Evolutionary conservation across 2,329 filamentous ascomycete genomes (phyloP), one percentile per base, ranked within the genome.

Genomic region (Colletotrichum cordylinicola): DNA sequence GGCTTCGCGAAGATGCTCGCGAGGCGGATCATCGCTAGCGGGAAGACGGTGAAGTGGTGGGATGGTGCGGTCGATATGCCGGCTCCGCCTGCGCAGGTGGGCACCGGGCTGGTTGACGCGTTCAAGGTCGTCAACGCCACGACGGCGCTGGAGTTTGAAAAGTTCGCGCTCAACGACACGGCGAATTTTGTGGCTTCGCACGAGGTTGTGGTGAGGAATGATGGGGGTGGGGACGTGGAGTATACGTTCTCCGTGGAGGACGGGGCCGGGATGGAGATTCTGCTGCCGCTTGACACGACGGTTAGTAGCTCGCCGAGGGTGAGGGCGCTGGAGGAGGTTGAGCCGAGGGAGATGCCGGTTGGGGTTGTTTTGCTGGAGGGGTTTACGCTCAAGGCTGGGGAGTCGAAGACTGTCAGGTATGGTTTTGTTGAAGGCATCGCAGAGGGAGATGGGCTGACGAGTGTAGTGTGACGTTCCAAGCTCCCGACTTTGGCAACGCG

Each of bases 121-220:
- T 85, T 82, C 72, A 84, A 86, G 72, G 82, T 86, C 6, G 80
- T 87, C 15, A 82, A 84, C 43, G 83, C 86, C 33, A 83, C 76
- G 2, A 86, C 84, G 4, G 74, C 79, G 16, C 78, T 88, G 29
- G 81, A 82, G 15, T 84, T 83, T 6, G 82, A 83, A 24, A 85
- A 84, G 75, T 82, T 88, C 33, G 81, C 82, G 8, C 84, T 88
- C 72, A 88, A 88, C 72, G 87, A 88, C 74, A 88, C 86, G 3
- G 81, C 82, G 33, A 78, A 85, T 74, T 85, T 88, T 72, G 79
- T 80, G 29, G 77, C 71, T 43, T 78, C 78, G 15, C 77, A 79
- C 74, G 69, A 78, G 6, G 62, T 81, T n/a, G 75, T 70, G 58
- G 81, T 88, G 70, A 83, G 80, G 43, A 87, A 88, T 77, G 80